Percentiles rank a stretch among this genome's conserved stretches.
Conservation (phyloP, 345 rosid genomes). For the Schrenkiella parvula region DNA sequence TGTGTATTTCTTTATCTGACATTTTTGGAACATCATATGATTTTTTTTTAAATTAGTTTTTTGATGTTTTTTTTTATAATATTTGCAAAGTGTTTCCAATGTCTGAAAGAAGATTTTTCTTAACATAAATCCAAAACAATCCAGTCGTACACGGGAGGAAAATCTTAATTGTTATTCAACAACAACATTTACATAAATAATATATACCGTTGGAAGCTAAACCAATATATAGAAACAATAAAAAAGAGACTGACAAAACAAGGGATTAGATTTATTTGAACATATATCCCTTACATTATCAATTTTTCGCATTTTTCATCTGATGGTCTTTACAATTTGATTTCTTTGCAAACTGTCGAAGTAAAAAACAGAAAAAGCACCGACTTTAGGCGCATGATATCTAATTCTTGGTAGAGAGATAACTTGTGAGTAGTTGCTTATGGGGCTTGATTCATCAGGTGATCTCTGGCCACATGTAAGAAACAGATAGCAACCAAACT, state of each 20-base stretch:
- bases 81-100: background rate
- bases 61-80: too few species aligned
- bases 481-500: background rate
- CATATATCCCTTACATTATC: background rate
- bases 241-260: too few species aligned
- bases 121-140: constrained; percentile 9
- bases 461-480: background rate
- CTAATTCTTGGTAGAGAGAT: background rate
- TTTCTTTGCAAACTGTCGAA: background rate
- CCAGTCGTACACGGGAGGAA: background rate
- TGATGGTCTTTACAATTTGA: background rate
- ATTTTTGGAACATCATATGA: background rate
- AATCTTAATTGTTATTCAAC: background rate
- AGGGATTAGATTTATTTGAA: too few species aligned
- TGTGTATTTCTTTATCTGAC: background rate
- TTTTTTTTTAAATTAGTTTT: background rate
- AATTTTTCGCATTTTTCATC: background rate
- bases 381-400: background rate
- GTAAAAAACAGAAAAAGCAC: background rate
- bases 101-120: background rate
- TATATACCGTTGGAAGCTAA: too few species aligned
- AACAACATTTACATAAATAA: too few species aligned
- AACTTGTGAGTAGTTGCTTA: background rate
- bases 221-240: too few species aligned
- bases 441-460: background rate